phyloP scores from a whole-genome alignment of 139 green algal species.

The Haematococcus lacustris region DNA sequence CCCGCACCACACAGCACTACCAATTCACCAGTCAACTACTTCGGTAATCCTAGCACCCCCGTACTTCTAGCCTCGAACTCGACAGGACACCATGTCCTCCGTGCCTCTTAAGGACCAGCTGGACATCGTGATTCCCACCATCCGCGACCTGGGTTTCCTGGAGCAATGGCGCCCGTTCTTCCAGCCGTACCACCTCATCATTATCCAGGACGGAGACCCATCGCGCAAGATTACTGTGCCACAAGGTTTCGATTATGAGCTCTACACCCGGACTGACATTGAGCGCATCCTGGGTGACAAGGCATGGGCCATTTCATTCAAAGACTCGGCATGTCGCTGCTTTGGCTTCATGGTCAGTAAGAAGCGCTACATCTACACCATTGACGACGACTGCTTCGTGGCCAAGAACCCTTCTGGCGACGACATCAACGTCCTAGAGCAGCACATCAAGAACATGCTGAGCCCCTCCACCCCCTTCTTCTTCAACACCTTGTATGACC shows the following conservation, averaged over 20 bases:
- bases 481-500: constrained; percentile 98
- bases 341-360: constrained; percentile 93
- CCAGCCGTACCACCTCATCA: constrained; percentile 43
- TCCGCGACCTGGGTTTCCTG: constrained; percentile 79
- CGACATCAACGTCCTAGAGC: constrained; percentile 89
- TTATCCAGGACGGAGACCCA: constrained; percentile 83
- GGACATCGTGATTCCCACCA: constrained; percentile 87
- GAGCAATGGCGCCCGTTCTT: constrained; percentile 87
- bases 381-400: constrained; percentile 95
- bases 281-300: constrained; percentile 91
- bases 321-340: constrained; percentile 88
- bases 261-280: constrained; percentile 93
- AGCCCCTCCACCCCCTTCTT: constrained; percentile 90
- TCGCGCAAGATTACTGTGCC: constrained; percentile 69
- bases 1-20: too few species aligned
- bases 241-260: constrained; percentile 85
- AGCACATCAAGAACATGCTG: constrained; percentile 93
- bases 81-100: neutral
- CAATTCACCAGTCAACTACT: too few species aligned
- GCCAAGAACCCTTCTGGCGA: constrained; percentile 70
- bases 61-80: too few species aligned
- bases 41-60: too few species aligned
- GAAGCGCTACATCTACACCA: constrained; percentile 95
- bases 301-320: constrained; percentile 93
- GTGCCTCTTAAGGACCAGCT: constrained; percentile 22